Conservation (phyloP, 129 eudicot genomes). For the Lactuca saligna region DNA sequence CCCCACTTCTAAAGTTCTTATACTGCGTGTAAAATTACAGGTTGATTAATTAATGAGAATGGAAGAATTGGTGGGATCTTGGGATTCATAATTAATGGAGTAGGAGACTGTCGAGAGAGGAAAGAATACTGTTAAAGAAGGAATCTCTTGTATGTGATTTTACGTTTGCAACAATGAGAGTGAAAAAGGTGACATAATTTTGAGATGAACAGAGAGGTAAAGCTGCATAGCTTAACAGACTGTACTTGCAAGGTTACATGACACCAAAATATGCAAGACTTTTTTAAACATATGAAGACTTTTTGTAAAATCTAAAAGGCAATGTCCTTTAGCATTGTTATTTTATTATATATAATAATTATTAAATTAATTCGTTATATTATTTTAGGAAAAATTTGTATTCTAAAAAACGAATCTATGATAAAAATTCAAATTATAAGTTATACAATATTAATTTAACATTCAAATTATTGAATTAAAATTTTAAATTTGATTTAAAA, state of each 20-base stretch:
- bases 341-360: too few relatives aligned
- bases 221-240: constrained; percentile 23
- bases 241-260: not conserved
- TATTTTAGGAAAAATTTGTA: too few relatives aligned
- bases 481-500: too few relatives aligned
- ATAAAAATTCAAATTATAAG: too few relatives aligned
- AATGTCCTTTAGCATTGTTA: not conserved
- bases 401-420: too few relatives aligned
- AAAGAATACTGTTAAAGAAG: not conserved
- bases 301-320: not conserved
- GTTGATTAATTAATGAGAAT: not conserved
- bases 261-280: not conserved
- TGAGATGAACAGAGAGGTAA: constrained; percentile 29
- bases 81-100: constrained; percentile 16
- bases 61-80: constrained; percentile 13
- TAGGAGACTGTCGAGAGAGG: constrained; percentile 3
- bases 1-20: too few relatives aligned
- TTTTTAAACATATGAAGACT: too few relatives aligned
- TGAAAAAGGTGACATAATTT: constrained; percentile 24
- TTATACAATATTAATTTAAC: too few relatives aligned
- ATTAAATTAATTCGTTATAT: too few relatives aligned
- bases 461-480: too few relatives aligned
- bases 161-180: constrained; percentile 4
- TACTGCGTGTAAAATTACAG: not conserved
- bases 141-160: constrained; percentile 27